Conservation (phyloP, 179 eudicot species). For the Beta lomatogona region DNA sequence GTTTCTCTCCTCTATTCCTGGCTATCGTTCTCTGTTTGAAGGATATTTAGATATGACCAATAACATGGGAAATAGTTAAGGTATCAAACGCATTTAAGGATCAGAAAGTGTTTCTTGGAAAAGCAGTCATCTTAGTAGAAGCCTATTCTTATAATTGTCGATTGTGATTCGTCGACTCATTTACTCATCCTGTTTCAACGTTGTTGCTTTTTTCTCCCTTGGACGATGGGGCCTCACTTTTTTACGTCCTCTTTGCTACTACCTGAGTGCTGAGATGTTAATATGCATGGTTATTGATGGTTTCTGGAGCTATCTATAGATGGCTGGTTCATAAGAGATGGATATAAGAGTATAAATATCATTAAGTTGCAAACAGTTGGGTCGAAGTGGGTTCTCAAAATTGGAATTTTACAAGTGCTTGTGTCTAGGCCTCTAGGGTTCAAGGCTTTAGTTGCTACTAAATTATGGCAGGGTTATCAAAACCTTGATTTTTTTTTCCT, state of each 20-base stretch:
- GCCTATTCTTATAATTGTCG: not conserved
- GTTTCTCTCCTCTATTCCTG: not conserved
- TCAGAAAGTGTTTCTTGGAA: not conserved
- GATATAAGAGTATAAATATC: too few species aligned
- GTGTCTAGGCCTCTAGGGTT: not conserved
- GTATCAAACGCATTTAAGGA: not conserved
- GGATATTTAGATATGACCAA: not conserved
- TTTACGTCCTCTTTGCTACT: not conserved
- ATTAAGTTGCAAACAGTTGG: too few species aligned
- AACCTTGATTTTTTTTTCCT: too few species aligned
- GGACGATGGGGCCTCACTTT: not conserved
- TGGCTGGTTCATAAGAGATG: too few species aligned
- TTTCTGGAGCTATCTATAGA: too few species aligned
- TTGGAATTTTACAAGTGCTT: not conserved
- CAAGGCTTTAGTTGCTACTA: not conserved
- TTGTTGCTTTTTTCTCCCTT: not conserved
- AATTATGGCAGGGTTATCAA: not conserved
- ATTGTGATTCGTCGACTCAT: not conserved
- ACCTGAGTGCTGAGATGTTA: not conserved
- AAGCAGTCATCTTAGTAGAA: not conserved
- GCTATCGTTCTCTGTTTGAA: not conserved
- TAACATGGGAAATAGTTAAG: not conserved
- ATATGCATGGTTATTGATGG: not conserved
- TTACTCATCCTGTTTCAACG: not conserved
- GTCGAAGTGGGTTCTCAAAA: not conserved